Evolutionary conservation across 176 grass and related monocot genomes (phyloP).

Genomic region (Poa annua): DNA sequence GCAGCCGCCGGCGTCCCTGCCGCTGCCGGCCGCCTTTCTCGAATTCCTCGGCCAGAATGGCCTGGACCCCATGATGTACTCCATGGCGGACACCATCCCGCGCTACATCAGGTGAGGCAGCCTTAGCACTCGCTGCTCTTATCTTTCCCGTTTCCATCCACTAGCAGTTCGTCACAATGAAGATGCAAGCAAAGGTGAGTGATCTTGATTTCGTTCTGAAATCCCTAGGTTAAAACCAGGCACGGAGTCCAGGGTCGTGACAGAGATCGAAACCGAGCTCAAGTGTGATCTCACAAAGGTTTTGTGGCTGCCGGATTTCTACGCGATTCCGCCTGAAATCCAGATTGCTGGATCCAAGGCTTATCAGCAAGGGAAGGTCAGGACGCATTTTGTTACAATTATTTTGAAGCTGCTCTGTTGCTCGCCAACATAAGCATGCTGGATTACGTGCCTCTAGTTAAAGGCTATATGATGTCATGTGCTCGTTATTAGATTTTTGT

Average conservation of each 20-base stretch:
- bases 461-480: not conserved
- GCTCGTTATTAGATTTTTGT: not conserved
- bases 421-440: not conserved
- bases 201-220: conserved; percentile 24
- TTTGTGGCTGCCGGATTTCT: conserved; percentile 86
- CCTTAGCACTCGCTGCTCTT: not conserved
- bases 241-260: conserved; percentile 49
- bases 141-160: not conserved
- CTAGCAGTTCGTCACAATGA: not conserved
- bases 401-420: not conserved
- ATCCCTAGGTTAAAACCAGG: conserved; percentile 76
- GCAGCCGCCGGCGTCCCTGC: conserved; percentile 31
- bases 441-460: not conserved
- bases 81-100: conserved; percentile 67
- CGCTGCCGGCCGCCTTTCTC: conserved; percentile 68
- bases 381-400: not conserved
- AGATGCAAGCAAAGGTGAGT: not conserved
- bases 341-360: conserved; percentile 80
- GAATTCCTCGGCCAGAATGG: conserved; percentile 85
- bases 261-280: conserved; percentile 66
- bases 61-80: conserved; percentile 74
- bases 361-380: conserved; percentile 90
- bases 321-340: conserved; percentile 66
- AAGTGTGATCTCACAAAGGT: conserved; percentile 73
- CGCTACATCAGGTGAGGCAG: conserved; percentile 88